Evolutionary conservation across 768 basidiomycete species (phyloP).

Genomic region (Mycena pura): DNA sequence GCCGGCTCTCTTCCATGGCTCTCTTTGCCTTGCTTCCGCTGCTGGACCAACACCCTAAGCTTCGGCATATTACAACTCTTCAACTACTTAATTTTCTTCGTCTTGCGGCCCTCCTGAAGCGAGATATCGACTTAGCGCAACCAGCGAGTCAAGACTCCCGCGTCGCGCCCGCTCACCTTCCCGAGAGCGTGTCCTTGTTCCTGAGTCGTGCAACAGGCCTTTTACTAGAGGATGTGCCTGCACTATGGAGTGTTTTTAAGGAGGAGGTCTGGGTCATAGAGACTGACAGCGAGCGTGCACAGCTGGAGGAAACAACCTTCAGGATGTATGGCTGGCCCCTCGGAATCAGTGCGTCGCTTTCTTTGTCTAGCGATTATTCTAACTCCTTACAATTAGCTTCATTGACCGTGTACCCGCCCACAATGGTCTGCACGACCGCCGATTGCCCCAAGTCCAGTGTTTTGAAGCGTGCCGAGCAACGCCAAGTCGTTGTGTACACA

Average conservation of each 20-base stretch:
- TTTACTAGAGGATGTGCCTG: no score
- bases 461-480: slow-evolving; percentile 29
- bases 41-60: neutral
- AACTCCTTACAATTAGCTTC: neutral
- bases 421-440: neutral
- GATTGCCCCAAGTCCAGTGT: neutral
- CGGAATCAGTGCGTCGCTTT: neutral
- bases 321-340: neutral
- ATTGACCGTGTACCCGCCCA: neutral
- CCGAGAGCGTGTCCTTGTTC: no score
- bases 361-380: no score
- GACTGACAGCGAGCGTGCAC: neutral
- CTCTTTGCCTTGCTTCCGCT: neutral
- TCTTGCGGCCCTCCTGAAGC: no score
- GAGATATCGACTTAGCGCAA: no score
- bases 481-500: slow-evolving; percentile 22
- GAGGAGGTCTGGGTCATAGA: neutral
- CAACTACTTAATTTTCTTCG: neutral
- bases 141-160: no score
- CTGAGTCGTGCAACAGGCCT: no score
- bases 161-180: no score
- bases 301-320: neutral
- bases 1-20: neutral
- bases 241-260: no score
- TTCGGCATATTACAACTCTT: neutral